Conservation (phyloP, 2,329 filamentous ascomycete species). For the Scedosporium aurantiacum region DNA sequence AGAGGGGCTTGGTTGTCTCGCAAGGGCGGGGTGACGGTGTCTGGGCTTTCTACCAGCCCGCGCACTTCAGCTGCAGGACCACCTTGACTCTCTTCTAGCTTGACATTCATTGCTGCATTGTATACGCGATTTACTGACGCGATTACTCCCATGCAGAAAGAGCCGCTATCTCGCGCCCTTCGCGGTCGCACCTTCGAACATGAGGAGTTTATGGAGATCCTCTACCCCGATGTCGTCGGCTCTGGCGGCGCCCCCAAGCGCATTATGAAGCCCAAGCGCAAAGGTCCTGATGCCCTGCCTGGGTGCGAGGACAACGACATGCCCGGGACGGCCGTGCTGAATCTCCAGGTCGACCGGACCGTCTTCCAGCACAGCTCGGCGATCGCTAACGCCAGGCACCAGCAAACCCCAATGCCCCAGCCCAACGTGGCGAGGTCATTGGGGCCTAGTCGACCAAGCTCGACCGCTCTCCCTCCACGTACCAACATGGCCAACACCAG, state of each 20-base stretch:
- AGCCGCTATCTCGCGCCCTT: slow-evolving; percentile 45
- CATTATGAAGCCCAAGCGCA: slow-evolving; percentile 43
- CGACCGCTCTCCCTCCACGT: slow-evolving; percentile 27
- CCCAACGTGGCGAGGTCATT: neutral
- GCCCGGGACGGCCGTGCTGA: slow-evolving; percentile 35
- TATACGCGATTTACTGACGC: neutral
- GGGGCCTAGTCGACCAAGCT: slow-evolving; percentile 15
- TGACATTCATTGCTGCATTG: neutral
- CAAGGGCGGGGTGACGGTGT: neutral
- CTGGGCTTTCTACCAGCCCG: neutral
- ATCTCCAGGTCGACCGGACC: slow-evolving; percentile 27
- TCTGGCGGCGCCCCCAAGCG: slow-evolving; percentile 49
- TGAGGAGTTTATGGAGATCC: slow-evolving; percentile 48
- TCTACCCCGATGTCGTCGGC: slow-evolving; percentile 49
- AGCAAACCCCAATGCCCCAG: neutral
- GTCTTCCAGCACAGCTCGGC: slow-evolving; percentile 9
- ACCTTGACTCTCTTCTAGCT: neutral
- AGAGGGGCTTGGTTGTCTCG: neutral
- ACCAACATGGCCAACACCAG: slow-evolving; percentile 27
- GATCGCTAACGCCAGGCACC: slow-evolving; percentile 7
- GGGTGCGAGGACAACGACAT: slow-evolving; percentile 34
- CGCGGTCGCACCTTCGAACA: slow-evolving; percentile 48
- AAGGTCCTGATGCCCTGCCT: slow-evolving; percentile 33
- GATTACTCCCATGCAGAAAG: slow-evolving; percentile 28
- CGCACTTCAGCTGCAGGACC: neutral